A percentile compares a stretch with the other conserved stretches of the same genome.
These are phyloP conservation scores for Suhomyces prunicola DNA, from an alignment of 805 yeast species.

Conservation along the genomic window DNA sequence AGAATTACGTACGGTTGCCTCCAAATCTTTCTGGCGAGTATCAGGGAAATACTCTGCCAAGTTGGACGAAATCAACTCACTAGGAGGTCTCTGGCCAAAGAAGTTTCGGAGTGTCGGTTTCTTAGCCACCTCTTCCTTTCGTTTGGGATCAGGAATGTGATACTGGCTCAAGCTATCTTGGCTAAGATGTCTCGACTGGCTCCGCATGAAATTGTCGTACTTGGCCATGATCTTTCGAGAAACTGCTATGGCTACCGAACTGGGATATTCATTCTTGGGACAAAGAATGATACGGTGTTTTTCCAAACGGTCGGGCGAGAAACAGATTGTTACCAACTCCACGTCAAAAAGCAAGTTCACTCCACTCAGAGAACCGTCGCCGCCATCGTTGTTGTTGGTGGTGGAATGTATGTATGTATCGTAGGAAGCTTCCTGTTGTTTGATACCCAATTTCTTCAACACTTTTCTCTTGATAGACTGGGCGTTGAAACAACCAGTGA, in stretches of 20 bases:
- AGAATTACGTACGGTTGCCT: conserved; percentile 79
- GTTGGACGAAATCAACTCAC: conserved; percentile 85
- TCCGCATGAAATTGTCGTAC: conserved; percentile 18
- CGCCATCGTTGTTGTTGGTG: conserved; percentile 3
- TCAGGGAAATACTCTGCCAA: conserved; percentile 90
- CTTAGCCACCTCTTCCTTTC: conserved; percentile 1
- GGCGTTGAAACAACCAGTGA: conserved; percentile 78
- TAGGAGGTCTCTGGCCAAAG: conserved; percentile 90
- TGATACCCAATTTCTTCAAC: conserved; percentile 53
- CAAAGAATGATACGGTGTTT: conserved; percentile 70
- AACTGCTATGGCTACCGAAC: conserved; percentile 53
- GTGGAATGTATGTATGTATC: conserved; percentile 57
- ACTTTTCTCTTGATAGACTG: conserved; percentile 71
- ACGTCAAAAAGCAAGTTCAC: conserved; percentile 62
- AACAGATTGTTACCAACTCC: conserved; percentile 79
- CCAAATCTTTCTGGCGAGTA: conserved; percentile 65
- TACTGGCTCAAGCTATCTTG: conserved; percentile 16
- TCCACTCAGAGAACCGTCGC: conserved; percentile 4
- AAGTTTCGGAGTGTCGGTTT: conserved; percentile 41
- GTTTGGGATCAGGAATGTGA: conserved; percentile 19
- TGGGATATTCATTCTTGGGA: conserved; percentile 60
- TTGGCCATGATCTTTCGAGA: conserved; percentile 46
- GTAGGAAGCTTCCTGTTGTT: conserved; percentile 45
- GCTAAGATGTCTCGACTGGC: conserved; percentile 1
- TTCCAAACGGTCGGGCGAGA: conserved; percentile 67